Conservation (phyloP, 2,329 filamentous ascomycete genomes). For the Xylariomycetidae sp. region DNA sequence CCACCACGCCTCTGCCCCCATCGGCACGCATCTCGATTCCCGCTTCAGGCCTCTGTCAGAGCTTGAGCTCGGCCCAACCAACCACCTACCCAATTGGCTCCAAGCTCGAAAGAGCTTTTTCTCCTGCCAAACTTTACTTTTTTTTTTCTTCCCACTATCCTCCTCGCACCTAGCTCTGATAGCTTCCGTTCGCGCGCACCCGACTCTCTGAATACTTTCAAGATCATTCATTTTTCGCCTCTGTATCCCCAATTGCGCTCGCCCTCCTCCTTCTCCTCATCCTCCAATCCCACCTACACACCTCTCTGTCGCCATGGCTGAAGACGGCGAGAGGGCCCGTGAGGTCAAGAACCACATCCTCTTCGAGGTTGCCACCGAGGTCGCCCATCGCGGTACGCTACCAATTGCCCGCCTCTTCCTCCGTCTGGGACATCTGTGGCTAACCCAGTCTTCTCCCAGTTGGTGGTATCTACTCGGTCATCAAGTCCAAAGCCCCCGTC, state of each 20-base stretch:
- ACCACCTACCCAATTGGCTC: too few species aligned
- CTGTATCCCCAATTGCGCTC: too few species aligned
- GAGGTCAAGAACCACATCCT: constrained; percentile 95
- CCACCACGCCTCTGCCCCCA: neutral
- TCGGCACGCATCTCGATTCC: neutral
- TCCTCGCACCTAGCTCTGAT: too few species aligned
- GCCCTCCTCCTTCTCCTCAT: constrained; percentile 1
- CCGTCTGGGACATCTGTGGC: constrained; percentile 12
- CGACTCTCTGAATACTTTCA: too few species aligned
- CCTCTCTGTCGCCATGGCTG: constrained; percentile 35
- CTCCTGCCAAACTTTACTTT: too few species aligned
- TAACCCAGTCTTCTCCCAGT: constrained; percentile 45
- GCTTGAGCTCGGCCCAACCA: too few species aligned
- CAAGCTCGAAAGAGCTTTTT: too few species aligned
- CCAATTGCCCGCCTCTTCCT: neutral
- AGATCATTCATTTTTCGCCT: too few species aligned
- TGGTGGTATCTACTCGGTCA: constrained; percentile 96
- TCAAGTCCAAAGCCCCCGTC: constrained; percentile 97
- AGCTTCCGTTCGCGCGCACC: too few species aligned
- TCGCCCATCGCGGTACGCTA: constrained; percentile 79
- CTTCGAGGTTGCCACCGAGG: constrained; percentile 95
- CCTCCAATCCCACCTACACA: constrained; percentile 6
- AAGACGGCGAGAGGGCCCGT: constrained; percentile 40
- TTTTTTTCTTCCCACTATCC: too few species aligned
- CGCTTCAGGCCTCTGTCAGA: too few species aligned